Evolutionary conservation across 2,329 filamentous ascomycete genomes (phyloP).

Genomic region (Aaosphaeria arxii): DNA sequence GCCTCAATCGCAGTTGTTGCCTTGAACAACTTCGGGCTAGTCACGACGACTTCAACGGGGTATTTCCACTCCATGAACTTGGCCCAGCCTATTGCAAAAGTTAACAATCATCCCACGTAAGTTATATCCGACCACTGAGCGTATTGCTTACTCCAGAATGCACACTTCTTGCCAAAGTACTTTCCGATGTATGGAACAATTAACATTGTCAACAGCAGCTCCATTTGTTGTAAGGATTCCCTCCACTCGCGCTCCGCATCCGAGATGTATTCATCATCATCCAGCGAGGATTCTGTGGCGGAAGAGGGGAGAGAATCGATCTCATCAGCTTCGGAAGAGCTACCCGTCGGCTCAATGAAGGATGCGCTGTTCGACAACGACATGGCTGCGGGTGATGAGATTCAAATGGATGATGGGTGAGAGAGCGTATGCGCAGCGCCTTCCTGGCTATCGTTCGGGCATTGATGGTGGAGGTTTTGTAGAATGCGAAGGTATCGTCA

Average conservation of each 20-base stretch:
- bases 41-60: conserved; percentile 66
- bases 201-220: conserved; percentile 91
- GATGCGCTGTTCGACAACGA: conserved; percentile 35
- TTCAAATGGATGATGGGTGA: neutral
- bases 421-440: neutral
- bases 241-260: conserved; percentile 96
- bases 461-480: neutral
- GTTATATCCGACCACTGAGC: conserved; percentile 32
- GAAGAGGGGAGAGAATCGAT: conserved; percentile 52
- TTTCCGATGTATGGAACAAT: conserved; percentile 92
- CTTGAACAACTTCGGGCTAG: conserved; percentile 46
- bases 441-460: neutral
- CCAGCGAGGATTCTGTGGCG: conserved; percentile 49
- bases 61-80: conserved; percentile 96
- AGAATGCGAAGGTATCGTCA: neutral
- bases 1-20: conserved; percentile 46
- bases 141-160: conserved; percentile 75
- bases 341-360: conserved; percentile 33
- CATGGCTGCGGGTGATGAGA: conserved; percentile 17
- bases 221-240: conserved; percentile 87
- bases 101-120: no score
- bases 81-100: conserved; percentile 68
- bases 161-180: conserved; percentile 90
- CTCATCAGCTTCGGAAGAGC: conserved; percentile 39
- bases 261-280: conserved; percentile 61